Conservation (phyloP, 148 eudicot genomes). For the Amaranthus hypochondriacus region DNA sequence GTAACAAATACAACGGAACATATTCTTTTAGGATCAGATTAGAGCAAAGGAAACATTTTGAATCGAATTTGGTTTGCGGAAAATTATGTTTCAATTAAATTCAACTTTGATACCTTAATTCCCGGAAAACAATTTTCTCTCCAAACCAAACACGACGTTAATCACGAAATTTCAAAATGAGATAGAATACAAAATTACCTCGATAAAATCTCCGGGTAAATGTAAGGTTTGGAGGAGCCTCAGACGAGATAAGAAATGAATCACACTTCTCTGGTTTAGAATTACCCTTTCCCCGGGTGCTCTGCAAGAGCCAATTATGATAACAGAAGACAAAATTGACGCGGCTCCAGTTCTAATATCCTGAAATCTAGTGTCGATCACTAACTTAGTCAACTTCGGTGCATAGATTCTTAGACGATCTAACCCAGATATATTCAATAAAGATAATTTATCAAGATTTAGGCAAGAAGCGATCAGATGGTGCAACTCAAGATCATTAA, state of each 20-base stretch:
- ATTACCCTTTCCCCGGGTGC: neutral
- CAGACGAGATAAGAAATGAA: slow-evolving; percentile 7
- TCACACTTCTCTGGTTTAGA: slow-evolving; percentile 7
- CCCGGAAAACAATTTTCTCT: too few relatives aligned
- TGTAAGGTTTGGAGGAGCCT: neutral
- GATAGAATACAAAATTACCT: slow-evolving; percentile 1
- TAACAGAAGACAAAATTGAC: neutral
- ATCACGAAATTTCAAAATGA: neutral
- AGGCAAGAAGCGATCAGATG: slow-evolving; percentile 4
- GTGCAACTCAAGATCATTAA: slow-evolving; percentile 7
- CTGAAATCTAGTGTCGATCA: neutral
- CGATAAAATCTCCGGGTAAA: slow-evolving; percentile 7
- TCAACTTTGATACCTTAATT: too few relatives aligned
- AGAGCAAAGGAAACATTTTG: too few relatives aligned
- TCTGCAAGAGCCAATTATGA: neutral
- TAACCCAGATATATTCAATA: slow-evolving; percentile 1
- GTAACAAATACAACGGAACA: neutral
- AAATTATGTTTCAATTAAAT: too few relatives aligned
- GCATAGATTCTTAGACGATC: slow-evolving; percentile 3
- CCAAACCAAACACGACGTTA: neutral
- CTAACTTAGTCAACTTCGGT: neutral
- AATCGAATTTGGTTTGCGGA: too few relatives aligned
- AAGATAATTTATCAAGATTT: neutral
- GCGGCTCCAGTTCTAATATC: neutral
- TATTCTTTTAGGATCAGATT: too few relatives aligned